Conservation (phyloP, 2,329 filamentous ascomycete genomes). For the Cladosporium sp. region DNA sequence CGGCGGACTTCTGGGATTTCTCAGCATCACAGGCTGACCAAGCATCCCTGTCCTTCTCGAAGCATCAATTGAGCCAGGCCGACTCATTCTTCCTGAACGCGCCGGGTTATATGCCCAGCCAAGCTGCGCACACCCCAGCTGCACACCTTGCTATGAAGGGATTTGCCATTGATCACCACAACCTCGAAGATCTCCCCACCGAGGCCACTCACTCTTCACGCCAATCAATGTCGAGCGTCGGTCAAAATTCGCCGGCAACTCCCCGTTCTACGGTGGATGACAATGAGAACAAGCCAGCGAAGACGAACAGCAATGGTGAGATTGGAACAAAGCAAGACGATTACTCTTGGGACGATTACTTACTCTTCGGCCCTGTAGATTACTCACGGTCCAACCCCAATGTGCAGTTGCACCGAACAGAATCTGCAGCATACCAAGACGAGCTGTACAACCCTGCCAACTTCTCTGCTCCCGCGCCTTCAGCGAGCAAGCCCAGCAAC, state of each 20-base stretch:
- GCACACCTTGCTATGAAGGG: conserved; percentile 64
- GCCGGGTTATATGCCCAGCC: conserved; percentile 34
- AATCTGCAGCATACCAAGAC: conserved; percentile 82
- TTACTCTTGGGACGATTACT: conserved; percentile 60
- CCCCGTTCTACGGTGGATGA: conserved; percentile 55
- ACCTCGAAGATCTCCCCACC: conserved; percentile 52
- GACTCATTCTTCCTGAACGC: conserved; percentile 51
- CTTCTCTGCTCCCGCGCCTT: conserved; percentile 56
- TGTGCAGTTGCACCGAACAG: conserved; percentile 70
- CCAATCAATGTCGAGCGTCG: conserved; percentile 62
- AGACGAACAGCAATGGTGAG: conserved; percentile 59
- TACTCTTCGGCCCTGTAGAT: conserved; percentile 63
- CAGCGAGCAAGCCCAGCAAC: conserved; percentile 63
- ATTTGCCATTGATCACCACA: conserved; percentile 57
- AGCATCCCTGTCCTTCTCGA: conserved; percentile 46
- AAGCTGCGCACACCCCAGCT: conserved; percentile 41
- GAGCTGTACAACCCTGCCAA: conserved; percentile 78
- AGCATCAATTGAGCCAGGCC: conserved; percentile 57
- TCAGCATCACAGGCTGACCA: conserved; percentile 37
- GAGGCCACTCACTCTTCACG: conserved; percentile 57
- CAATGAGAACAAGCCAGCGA: conserved; percentile 55
- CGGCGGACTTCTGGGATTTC: conserved; percentile 25
- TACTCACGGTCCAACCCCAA: conserved; percentile 57
- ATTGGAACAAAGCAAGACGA: conserved; percentile 24
- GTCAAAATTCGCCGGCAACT: conserved; percentile 63